Base-by-base conservation (phyloP, 345 rosid genomes). In the Acer negundo region DNA sequence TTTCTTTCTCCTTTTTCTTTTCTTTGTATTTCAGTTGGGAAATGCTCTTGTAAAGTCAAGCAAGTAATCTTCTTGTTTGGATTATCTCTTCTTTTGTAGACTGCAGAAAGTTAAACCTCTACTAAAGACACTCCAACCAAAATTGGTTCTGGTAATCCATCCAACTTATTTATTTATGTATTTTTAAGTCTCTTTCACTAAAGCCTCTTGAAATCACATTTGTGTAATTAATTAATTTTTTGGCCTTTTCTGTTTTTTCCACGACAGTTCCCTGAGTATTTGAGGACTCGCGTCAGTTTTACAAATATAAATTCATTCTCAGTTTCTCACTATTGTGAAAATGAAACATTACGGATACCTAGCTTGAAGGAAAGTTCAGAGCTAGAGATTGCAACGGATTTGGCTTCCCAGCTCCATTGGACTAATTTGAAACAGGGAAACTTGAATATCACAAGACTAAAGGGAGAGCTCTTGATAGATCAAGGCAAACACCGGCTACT, bases 111-210 rank as follows among this genome's bases (percentile, higher is more conserved):
- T 86, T 77, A 80, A 82, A 69, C 81, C 81, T 17, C 87, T 92
- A 65, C 70, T 96, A 70, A 82, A 83, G 79, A 22, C 77, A 7
- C 79, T 95, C 89, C 90, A 86, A 78, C 99, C 94, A 10, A 91
- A 91, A 80, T 73, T 75, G 56, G 83, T 91, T 72, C 77, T 89
- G 95, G 97, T 93, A 91, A 78, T 35, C 42, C 61, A 59, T 51
- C 78, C 46, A 75, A 20, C 56, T 67, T 64, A 4, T 28, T 24
- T 61, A 15, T 38, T 11, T 69, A 12, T 17, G 58, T 69, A 23
- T 51, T n/a, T 78, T 58, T 65, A 19, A 11, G 3, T 81, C 59
- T 59, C 11, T 75, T 64, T 53, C 9, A 42, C 31, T 20, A 72
- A 66, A 74, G 13, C 16, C 40, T 12, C 17, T 3, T 10, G 31